Percentiles rank a stretch among this genome's conserved stretches.
Evolutionary conservation across 176 grass and related monocot species (phyloP).

Genomic region (Leersia perrieri): DNA sequence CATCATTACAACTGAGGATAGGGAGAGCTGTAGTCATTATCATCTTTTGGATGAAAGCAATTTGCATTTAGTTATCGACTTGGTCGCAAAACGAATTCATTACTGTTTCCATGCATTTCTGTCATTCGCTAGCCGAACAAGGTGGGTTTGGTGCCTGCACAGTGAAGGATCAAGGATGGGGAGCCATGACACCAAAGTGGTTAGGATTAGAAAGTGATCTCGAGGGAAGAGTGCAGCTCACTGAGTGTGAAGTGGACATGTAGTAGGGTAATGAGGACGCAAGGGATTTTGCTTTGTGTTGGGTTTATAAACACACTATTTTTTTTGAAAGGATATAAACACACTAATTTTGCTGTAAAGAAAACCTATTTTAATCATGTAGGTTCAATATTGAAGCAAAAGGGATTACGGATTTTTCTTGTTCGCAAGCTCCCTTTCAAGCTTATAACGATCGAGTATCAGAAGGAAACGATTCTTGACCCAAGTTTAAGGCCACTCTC

Average conservation of each 20-base stretch:
- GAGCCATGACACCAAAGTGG: not conserved
- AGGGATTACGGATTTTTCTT: not conserved
- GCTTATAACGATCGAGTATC: too few relatives aligned
- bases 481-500: constrained; percentile 1
- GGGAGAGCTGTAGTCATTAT: constrained; percentile 3
- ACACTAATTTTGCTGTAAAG: not conserved
- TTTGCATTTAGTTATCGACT: not conserved
- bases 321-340: too few relatives aligned
- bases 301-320: not conserved
- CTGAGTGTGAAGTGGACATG: not conserved
- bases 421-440: not conserved
- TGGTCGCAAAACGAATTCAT: constrained; percentile 22
- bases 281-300: not conserved
- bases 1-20: constrained; percentile 6
- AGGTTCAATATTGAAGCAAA: not conserved
- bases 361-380: not conserved
- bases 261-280: not conserved
- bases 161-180: not conserved
- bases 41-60: constrained; percentile 31
- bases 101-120: not conserved
- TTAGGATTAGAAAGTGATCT: not conserved
- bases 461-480: constrained; percentile 3
- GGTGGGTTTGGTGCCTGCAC: too few relatives aligned
- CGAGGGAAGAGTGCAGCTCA: not conserved
- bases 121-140: not conserved